These are phyloP conservation scores for Acacia confusa DNA, from an alignment of 306 rosid species.

Conservation along the genomic window DNA sequence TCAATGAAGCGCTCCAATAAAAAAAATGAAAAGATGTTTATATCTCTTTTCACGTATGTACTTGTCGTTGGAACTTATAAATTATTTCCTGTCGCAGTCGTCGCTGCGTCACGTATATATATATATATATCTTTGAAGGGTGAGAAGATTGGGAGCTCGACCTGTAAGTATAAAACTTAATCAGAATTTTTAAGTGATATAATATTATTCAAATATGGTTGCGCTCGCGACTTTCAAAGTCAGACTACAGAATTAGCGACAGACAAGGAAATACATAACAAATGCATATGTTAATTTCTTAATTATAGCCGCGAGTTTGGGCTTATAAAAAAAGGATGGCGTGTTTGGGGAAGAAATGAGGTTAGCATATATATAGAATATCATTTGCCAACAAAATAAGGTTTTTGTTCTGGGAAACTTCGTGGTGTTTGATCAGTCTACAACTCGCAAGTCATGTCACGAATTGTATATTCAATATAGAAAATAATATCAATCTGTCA, in stretches of 20 bases:
- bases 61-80: background rate
- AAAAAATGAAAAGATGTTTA: background rate
- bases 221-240: background rate
- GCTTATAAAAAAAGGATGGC: no score
- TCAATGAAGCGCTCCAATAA: background rate
- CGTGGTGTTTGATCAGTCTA: background rate
- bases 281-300: background rate
- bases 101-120: background rate
- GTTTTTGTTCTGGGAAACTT: background rate
- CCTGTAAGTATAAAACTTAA: background rate
- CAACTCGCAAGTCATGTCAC: background rate
- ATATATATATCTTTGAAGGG: background rate
- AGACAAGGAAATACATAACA: background rate
- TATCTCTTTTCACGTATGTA: background rate
- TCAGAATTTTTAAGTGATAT: background rate
- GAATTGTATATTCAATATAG: no score
- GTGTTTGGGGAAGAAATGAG: background rate
- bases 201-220: background rate
- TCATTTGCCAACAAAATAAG: background rate
- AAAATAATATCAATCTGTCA: background rate
- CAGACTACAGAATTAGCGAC: background rate
- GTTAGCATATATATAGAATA: background rate
- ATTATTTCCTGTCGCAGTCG: background rate
- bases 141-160: background rate
- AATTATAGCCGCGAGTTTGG: no score